These are phyloP conservation scores for Fraxinus baroniana DNA, from an alignment of 305 asterid genomes.

Conservation along the genomic window DNA sequence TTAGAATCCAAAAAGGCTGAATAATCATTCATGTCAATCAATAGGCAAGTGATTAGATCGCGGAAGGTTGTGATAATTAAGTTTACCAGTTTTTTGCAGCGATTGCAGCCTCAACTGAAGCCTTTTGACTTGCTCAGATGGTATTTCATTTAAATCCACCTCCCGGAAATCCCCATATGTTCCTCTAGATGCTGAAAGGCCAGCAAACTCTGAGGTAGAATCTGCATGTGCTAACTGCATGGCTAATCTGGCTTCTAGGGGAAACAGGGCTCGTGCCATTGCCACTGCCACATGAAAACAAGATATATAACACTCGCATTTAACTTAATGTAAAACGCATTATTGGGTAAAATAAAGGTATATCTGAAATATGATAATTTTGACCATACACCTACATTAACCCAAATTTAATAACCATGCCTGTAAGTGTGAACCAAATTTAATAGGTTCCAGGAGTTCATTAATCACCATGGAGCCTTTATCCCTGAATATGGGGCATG, in stretches of 20 bases:
- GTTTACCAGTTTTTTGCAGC: conserved; percentile 70
- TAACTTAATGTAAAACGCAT: not conserved
- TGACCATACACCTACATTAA: not conserved
- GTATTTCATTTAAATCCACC: conserved; percentile 69
- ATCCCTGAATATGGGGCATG: not conserved
- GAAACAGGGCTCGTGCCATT: conserved; percentile 74
- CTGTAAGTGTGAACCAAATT: not conserved
- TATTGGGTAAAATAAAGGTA: not conserved
- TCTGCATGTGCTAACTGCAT: conserved; percentile 81
- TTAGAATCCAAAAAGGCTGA: not conserved
- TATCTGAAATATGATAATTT: not conserved
- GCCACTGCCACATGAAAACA: conserved; percentile 51
- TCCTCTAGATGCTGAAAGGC: conserved; percentile 56
- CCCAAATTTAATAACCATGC: not conserved
- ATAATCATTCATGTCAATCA: not conserved
- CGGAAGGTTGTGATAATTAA: not conserved
- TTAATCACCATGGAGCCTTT: not conserved
- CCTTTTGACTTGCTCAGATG: conserved; percentile 73
- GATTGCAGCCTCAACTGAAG: conserved; percentile 62
- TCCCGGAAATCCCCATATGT: conserved; percentile 45
- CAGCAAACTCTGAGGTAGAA: conserved; percentile 61
- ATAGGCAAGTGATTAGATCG: not conserved
- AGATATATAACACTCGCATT: not conserved
- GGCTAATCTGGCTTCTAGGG: conserved; percentile 72
- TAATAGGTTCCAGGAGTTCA: not conserved